These are phyloP conservation scores for Metschnikowia cerradonensis DNA, from an alignment of 805 yeast genomes.

Conservation along the genomic window DNA sequence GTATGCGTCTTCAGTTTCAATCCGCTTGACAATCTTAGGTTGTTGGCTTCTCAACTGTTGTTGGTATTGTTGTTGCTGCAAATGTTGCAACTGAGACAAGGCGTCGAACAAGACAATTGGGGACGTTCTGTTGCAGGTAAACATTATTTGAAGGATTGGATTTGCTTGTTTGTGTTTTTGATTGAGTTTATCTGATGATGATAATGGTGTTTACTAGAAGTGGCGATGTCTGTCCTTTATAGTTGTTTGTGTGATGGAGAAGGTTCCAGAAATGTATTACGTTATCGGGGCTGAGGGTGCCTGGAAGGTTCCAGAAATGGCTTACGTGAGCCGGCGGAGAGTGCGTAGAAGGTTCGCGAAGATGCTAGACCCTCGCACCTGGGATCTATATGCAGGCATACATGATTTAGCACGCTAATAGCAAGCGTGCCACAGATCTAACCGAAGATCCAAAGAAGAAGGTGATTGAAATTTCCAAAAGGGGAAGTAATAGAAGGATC, in stretches of 20 bases:
- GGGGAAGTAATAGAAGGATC: no score
- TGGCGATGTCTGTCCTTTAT: neutral
- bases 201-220: neutral
- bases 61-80: conserved; percentile 14
- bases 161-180: neutral
- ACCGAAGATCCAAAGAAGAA: no score
- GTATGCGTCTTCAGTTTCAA: conserved; percentile 32
- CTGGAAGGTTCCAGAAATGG: conserved; percentile 11
- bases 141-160: conserved; percentile 4
- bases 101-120: conserved; percentile 13
- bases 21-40: conserved; percentile 31
- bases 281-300: neutral
- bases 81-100: conserved; percentile 13
- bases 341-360: conserved; percentile 5
- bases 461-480: no score
- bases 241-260: conserved; percentile 4
- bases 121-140: conserved; percentile 13
- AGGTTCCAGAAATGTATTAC: conserved; percentile 9
- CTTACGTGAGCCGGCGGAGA: neutral
- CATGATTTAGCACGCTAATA: no score
- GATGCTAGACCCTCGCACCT: neutral
- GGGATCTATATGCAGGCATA: neutral
- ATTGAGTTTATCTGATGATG: neutral
- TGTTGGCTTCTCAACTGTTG: conserved; percentile 8
- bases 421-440: no score